Percentiles rank a stretch among this genome's conserved stretches.
phyloP scores from a whole-genome alignment of 2,329 filamentous ascomycete species.

The Pseudopyrenochaeta lycopersici region DNA sequence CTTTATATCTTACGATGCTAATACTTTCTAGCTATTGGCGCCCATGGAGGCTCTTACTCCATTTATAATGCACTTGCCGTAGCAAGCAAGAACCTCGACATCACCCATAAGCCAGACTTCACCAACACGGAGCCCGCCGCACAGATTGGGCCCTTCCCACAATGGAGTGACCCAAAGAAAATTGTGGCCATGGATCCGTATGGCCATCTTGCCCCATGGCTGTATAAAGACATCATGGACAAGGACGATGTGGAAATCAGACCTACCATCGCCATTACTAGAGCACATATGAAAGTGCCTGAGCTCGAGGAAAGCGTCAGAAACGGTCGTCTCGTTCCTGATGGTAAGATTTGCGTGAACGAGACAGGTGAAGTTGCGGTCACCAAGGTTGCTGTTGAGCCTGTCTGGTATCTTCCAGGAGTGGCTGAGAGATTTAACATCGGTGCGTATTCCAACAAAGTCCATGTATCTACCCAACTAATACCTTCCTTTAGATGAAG shows the following conservation, averaged over 20 bases:
- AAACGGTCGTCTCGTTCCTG: constrained; percentile 75
- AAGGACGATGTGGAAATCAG: constrained; percentile 84
- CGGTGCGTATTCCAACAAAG: constrained; percentile 57
- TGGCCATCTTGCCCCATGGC: constrained; percentile 85
- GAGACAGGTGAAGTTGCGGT: constrained; percentile 86
- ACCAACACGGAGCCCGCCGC: constrained; percentile 93
- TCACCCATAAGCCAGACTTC: constrained; percentile 80
- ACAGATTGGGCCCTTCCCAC: constrained; percentile 84
- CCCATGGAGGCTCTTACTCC: constrained; percentile 89
- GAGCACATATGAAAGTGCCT: constrained; percentile 95
- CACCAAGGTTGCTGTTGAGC: constrained; percentile 96
- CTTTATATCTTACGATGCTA: constrained; percentile 8
- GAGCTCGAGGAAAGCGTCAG: constrained; percentile 91
- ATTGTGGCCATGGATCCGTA: constrained; percentile 98
- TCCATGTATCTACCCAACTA: not conserved
- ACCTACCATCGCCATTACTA: constrained; percentile 90
- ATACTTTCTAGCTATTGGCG: constrained; percentile 66
- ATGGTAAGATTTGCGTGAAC: constrained; percentile 92
- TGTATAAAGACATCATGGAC: constrained; percentile 81
- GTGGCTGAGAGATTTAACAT: constrained; percentile 93
- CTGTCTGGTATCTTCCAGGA: constrained; percentile 69
- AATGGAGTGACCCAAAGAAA: constrained; percentile 90
- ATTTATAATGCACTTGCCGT: constrained; percentile 95
- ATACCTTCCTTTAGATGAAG: constrained; percentile 71
- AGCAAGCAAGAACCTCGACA: constrained; percentile 86